Base-by-base conservation (phyloP, 2,329 filamentous ascomycete species). In the Fonsecaea pedrosoi region DNA sequence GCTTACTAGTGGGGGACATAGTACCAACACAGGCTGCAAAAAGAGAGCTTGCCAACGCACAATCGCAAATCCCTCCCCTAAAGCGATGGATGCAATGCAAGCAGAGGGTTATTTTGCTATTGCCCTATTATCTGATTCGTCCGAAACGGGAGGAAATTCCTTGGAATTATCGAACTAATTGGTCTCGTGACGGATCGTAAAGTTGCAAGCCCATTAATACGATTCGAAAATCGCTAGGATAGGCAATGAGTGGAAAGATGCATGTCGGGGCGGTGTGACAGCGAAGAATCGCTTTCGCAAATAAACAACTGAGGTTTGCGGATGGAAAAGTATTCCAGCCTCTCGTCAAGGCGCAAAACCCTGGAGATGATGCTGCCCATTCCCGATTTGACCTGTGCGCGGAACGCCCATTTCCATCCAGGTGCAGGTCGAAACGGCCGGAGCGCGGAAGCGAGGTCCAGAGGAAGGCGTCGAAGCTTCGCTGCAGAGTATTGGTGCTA, bases 21-120 rank as follows among this genome's bases (percentile, higher is more conserved):
- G 45, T 21, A 50, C 45, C 45, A 12, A 18, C 42, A 18, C 15
- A 12, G 9, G 18, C 3, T 1, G 15, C 18, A 21, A 38, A 37
- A 21, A 42, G 25, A 54, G 15, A 35, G 50, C n/a, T 35, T 64
- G 65, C 65, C 65, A 67, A 38, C 65, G 61, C 65, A 67, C 38
- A 35, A 61, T 37, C 21, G 13, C 32, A 25, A 60, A 15, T n/a
- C 45, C 30, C 54, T 2, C 12, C 8, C 8, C 30, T 55, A 30
- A 38, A 18, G 60, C 48, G 58, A 56, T 63, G 40, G 45, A 60
- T 40, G 53, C 35, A 35, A 50, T 63, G 60, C 65, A 59, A 45
- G 18, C 45, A 50, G 21, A 50, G 37, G 50, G 58, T 50, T 32
- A 10, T 34, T 57, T 65, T 40, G 15, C 42, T 30, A 42, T 37